Base-by-base conservation (phyloP, 2,329 filamentous ascomycete genomes). In the Cercospora sp. region DNA sequence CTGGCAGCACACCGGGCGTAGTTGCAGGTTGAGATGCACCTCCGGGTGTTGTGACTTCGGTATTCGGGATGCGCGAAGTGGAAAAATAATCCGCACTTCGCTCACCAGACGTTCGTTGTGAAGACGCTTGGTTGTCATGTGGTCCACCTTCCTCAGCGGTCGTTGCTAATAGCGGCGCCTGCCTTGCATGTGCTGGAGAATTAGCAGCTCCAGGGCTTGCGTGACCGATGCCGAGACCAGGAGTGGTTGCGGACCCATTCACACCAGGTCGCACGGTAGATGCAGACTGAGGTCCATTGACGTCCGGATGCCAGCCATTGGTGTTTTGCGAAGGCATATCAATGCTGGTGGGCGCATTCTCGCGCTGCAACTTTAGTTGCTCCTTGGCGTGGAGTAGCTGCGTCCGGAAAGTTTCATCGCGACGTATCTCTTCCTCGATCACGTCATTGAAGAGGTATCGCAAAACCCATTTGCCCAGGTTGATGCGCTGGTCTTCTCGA, bases 391-490 rank as follows among this genome's bases (percentile, higher is more conserved):
- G 86, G 62, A 93, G 87, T 7, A 96, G 81, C 57, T 87, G 86
- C 55, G 87, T 83, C n/a, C 94, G 87, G 77, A 91, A 89, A 0
- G 81, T 82, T 75, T 91, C 89, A 75, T 99, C 95, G 63, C 92
- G 88, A 71, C 87, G 89, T 72, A 97, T 91, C 78, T 98, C 92
- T 78, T 97, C 94, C 69, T 96, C 91, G 64, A 99, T 91, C 51
- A 98, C 84, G 65, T 91, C 91, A 9, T 90, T 89, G 81, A 99
- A 99, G 0, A 99, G 85, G 79, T 97, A 96, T 36, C 95, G 88
- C 68, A 99, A 82, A 57, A 98, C 89, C 95, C 95, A 99, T 83
- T 96, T 97, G 8, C 95, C 95, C 57, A 98, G 88, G 76, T 97
- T 98, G 79, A 98, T 96, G 81, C 95, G 88, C 81, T 98, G 94